phyloP scores from a whole-genome alignment of 352 stramenopile species.

The Blastocystis hominis region DNA sequence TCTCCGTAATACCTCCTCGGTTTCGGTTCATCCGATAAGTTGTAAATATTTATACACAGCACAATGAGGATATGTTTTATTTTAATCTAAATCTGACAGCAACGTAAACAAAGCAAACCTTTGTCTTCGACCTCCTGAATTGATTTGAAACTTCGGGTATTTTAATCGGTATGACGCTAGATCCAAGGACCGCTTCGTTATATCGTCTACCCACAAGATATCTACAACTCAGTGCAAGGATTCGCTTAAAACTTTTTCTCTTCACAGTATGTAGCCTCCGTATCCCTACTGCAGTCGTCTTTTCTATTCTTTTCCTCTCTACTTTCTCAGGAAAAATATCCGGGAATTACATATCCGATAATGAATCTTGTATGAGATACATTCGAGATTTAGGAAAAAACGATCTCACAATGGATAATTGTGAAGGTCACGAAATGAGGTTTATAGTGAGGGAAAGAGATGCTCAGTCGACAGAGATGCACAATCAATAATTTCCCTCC shows the following conservation, averaged over 20 bases:
- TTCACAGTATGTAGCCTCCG: background rate
- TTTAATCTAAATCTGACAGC: conserved; percentile 8
- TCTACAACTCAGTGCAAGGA: background rate
- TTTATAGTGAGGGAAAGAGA: too few relatives aligned
- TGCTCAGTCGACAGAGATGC: too few relatives aligned
- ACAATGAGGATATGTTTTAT: conserved; percentile 16
- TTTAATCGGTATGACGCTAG: background rate
- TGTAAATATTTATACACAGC: conserved; percentile 14
- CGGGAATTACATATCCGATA: too few relatives aligned
- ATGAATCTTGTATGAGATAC: too few relatives aligned
- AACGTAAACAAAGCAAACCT: background rate
- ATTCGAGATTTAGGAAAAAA: too few relatives aligned
- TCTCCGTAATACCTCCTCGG: background rate
- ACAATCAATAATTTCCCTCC: too few relatives aligned
- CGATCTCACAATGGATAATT: too few relatives aligned
- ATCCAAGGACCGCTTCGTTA: conserved; percentile 21
- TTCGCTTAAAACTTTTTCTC: background rate
- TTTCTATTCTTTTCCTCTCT: background rate
- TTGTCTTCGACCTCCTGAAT: conserved; percentile 8
- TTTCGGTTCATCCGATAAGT: background rate
- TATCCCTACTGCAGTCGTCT: background rate
- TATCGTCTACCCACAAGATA: conserved; percentile 30
- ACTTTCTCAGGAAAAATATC: background rate
- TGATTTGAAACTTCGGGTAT: background rate
- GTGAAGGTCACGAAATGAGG: too few relatives aligned